Conservation (phyloP, 345 rosid species). For the Eucalyptus cloeziana region DNA sequence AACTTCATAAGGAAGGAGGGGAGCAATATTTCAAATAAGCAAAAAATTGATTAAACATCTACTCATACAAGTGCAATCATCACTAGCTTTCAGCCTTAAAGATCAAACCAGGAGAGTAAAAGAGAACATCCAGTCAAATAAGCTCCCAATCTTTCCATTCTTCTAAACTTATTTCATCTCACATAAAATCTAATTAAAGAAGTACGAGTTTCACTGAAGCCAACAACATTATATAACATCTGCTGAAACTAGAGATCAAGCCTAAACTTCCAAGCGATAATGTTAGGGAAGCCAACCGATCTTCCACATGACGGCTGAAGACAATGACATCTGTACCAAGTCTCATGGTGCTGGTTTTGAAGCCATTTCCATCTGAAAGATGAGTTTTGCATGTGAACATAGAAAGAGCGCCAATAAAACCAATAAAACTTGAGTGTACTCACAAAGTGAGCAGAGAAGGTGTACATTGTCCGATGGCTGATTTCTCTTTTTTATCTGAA, state of each 20-base stretch:
- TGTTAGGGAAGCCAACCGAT: constrained; percentile 42
- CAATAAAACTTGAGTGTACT: not conserved
- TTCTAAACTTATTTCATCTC: not conserved
- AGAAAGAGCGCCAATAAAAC: constrained; percentile 1
- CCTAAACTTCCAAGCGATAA: not conserved
- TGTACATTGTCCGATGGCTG: constrained; percentile 82
- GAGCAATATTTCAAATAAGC: not conserved
- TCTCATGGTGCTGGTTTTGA: constrained; percentile 97
- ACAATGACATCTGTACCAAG: constrained; percentile 93
- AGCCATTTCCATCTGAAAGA: constrained; percentile 90
- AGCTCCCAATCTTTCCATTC: not conserved
- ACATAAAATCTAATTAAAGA: not conserved
- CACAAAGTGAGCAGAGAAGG: not conserved
- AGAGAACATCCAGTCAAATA: not conserved
- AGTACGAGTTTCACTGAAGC: not conserved
- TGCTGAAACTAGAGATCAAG: not conserved
- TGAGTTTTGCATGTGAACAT: constrained; percentile 5
- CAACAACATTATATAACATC: not conserved
- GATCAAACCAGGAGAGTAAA: not conserved
- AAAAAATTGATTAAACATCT: not conserved
- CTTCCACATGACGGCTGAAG: constrained; percentile 54
- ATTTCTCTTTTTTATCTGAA: constrained; percentile 71
- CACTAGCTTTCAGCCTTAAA: not conserved
- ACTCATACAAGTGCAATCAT: not conserved
- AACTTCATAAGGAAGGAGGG: not conserved